A percentile compares a stretch with the other conserved stretches of the same genome.
Conservation (phyloP, 2,329 filamentous ascomycete genomes). For the Talaromyces sp. region DNA sequence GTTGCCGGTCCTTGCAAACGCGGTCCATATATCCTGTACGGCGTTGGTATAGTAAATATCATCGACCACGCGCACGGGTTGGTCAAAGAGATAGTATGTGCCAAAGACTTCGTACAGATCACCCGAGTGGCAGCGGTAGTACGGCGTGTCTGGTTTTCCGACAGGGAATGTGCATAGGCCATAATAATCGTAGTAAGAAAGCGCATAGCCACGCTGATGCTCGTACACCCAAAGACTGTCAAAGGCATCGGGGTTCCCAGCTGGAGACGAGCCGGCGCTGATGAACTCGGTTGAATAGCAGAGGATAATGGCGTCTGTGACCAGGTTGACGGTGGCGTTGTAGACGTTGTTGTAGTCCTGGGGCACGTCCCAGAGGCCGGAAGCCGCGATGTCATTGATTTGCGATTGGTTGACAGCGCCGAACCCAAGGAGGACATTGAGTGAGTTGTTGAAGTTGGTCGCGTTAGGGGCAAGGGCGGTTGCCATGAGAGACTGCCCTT, state of each 20-base stretch:
- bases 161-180: slow-evolving; percentile 12
- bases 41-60: slow-evolving; percentile 12
- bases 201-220: slow-evolving; percentile 10
- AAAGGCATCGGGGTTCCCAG: not conserved
- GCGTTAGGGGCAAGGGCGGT: slow-evolving; percentile 5
- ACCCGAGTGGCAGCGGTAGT: slow-evolving; percentile 9
- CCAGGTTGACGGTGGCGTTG: slow-evolving; percentile 10
- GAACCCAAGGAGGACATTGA: not conserved
- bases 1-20: slow-evolving; percentile 9
- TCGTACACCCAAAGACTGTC: slow-evolving; percentile 10
- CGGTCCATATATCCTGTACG: slow-evolving; percentile 11
- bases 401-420: slow-evolving; percentile 1
- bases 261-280: slow-evolving; percentile 2
- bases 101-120: slow-evolving; percentile 11
- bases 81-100: slow-evolving; percentile 12
- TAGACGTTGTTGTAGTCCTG: slow-evolving; percentile 3
- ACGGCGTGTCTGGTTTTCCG: slow-evolving; percentile 4
- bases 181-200: slow-evolving; percentile 9
- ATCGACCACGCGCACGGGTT: slow-evolving; percentile 6
- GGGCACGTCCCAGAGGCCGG: slow-evolving; percentile 7
- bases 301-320: slow-evolving; percentile 7
- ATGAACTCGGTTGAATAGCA: slow-evolving; percentile 5
- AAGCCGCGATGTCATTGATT: not conserved
- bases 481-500: slow-evolving; percentile 9
- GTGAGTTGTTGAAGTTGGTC: not conserved